phyloP scores from a whole-genome alignment of 2,329 filamentous ascomycete species.

The Ophiocordyceps camponoti-leonardi region DNA sequence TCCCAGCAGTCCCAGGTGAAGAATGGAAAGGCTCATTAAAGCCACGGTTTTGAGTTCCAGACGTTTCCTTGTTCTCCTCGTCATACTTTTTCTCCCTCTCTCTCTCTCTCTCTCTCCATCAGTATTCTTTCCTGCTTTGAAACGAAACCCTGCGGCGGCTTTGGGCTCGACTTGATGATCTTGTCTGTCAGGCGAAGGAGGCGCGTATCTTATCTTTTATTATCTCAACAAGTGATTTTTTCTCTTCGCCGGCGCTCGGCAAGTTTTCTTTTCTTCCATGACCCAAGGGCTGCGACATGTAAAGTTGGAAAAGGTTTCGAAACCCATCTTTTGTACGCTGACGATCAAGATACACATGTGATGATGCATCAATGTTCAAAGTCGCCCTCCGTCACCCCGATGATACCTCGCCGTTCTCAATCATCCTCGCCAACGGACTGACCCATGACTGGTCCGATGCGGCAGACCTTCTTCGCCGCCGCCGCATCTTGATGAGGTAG shows the following conservation, averaged over 20 bases:
- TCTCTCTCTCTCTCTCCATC: background rate
- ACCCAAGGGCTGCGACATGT: no score
- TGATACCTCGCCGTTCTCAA: slow-evolving; percentile 2
- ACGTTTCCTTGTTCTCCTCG: no score
- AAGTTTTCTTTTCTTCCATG: no score
- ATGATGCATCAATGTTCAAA: no score
- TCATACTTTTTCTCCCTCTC: background rate
- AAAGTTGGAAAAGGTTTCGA: no score
- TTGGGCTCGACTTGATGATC: no score
- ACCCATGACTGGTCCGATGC: slow-evolving; percentile 7
- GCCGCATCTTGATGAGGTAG: background rate
- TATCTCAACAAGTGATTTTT: background rate
- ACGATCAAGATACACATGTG: no score
- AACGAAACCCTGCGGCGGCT: no score
- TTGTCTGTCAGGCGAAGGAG: background rate
- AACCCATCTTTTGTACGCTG: no score
- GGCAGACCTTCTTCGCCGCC: background rate
- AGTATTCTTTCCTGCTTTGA: no score
- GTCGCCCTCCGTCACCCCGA: no score
- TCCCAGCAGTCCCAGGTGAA: slow-evolving; percentile 39
- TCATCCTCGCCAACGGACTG: slow-evolving; percentile 4
- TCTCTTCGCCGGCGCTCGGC: no score
- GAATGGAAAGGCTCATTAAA: slow-evolving; percentile 33
- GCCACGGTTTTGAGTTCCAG: background rate
- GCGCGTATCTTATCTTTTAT: background rate